Evolutionary conservation across 2,329 filamentous ascomycete genomes (phyloP), one percentile per base, ranked within the genome.

Genomic region (Penicillium verrucosum): DNA sequence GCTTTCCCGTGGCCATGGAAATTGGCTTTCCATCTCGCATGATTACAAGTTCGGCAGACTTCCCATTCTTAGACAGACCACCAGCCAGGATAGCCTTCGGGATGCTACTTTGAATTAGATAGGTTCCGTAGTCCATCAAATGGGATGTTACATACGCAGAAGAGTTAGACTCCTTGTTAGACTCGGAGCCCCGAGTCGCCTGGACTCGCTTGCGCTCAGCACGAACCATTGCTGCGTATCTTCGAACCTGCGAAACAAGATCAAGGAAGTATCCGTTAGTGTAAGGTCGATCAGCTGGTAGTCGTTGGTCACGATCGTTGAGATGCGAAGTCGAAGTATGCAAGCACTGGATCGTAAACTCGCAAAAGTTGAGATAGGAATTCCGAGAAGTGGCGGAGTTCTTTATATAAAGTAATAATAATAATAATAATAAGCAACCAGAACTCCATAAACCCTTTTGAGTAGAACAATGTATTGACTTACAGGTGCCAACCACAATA

Each of bases 191-290:
- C 67, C 83, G 78, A 58, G 82, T 80, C 61, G 84, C 80, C 60
- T 80, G 81, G 69, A 84, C 80, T 68, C 85, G 86, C 68, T 88
- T 83, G 70, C 90, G 87, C 63, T 87, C 85, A 65, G 87, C 86
- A 62, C 88, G 87, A 68, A 97, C 86, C 73, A 94, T 89, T 68
- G 87, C 85, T 59, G 91, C 92, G 84, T 96, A 96, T 73, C 90
- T 85, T 73, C 87, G 85, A 68, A 97, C 92, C 84, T 97, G 92
- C 74, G 95, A 90, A 74, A 95, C 88, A 60, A 97, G 86, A 79
- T 97, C 93, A 78, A 97, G 88, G 74, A 97, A 97, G 78, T 97
- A 97, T 72, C 90, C 90, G 83, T 89, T 91, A 82, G 88, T 94
- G 81, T 97, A 97, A 65, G 92, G 91, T 68, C 89, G 87, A 76